These are phyloP conservation scores for Xylaria multiplex DNA, from an alignment of 2,329 filamentous ascomycete genomes.

Conservation along the genomic window DNA sequence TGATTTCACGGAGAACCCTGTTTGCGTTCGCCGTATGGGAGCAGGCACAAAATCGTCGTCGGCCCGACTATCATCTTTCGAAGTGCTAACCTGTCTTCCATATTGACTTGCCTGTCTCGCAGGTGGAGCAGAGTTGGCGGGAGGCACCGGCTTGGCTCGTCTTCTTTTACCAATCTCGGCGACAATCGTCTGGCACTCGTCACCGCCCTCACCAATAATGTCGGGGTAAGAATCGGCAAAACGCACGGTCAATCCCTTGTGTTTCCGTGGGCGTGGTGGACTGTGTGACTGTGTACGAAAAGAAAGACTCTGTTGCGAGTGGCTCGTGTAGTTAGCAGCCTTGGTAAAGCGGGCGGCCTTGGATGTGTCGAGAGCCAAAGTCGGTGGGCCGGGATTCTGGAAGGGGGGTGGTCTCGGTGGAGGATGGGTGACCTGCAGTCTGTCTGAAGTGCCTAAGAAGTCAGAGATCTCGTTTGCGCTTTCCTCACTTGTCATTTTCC, in stretches of 20 bases:
- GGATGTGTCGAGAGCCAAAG: conserved; percentile 64
- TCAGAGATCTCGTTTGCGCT: conserved; percentile 65
- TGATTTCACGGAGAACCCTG: conserved; percentile 58
- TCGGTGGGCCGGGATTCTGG: conserved; percentile 50
- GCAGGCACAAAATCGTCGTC: conserved; percentile 63
- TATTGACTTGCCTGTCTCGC: conserved; percentile 47
- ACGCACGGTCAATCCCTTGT: conserved; percentile 74
- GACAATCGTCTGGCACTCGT: conserved; percentile 79
- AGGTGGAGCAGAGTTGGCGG: conserved; percentile 49
- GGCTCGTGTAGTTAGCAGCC: conserved; percentile 58
- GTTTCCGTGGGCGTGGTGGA: conserved; percentile 61
- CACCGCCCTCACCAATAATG: conserved; percentile 90
- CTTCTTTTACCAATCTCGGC: conserved; percentile 74
- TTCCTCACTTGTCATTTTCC: conserved; percentile 52
- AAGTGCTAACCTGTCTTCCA: conserved; percentile 41
- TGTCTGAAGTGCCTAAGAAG: conserved; percentile 68
- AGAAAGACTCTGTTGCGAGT: conserved; percentile 56
- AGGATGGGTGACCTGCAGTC: conserved; percentile 63
- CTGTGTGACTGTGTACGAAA: conserved; percentile 56
- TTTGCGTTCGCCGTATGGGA: conserved; percentile 67
- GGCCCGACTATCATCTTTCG: conserved; percentile 43
- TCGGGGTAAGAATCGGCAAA: conserved; percentile 80
- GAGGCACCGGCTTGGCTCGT: conserved; percentile 52
- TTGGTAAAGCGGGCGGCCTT: conserved; percentile 66
- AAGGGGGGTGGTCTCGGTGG: conserved; percentile 53